Conservation (phyloP, 2,329 filamentous ascomycete species). For the Diaporthe longicolla region DNA sequence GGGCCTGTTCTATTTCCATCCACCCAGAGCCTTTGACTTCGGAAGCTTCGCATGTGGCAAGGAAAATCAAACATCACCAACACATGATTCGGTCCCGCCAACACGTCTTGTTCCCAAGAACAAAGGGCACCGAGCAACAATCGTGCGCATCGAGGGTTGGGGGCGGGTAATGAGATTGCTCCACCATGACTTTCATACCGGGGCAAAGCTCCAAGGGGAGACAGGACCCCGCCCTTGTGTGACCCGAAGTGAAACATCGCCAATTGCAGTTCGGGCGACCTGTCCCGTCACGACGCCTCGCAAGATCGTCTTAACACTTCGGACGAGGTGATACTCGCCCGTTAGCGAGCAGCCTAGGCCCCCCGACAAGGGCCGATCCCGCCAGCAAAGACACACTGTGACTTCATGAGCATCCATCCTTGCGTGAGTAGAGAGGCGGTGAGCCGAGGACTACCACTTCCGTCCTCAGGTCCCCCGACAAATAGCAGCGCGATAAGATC, state of each 20-base stretch:
- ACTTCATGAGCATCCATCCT: conserved; percentile 5
- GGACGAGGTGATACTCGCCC: conserved; percentile 32
- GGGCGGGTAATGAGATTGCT: conserved; percentile 20
- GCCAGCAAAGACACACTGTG: conserved; percentile 17
- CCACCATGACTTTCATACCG: conserved; percentile 20
- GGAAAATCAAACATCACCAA: neutral
- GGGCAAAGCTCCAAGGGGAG: conserved; percentile 34
- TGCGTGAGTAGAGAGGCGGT: conserved; percentile 4
- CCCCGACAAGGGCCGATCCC: conserved; percentile 5
- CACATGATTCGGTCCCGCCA: conserved; percentile 1
- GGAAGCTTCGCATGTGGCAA: neutral
- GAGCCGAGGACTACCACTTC: neutral
- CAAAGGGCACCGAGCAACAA: conserved; percentile 18
- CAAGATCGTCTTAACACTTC: conserved; percentile 36
- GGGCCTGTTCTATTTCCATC: conserved; percentile 37
- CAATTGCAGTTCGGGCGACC: conserved; percentile 39
- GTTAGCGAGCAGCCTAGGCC: conserved; percentile 24
- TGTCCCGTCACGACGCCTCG: conserved; percentile 29
- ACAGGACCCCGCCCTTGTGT: conserved; percentile 41
- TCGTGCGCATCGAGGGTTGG: conserved; percentile 12
- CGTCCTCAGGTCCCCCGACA: conserved; percentile 1
- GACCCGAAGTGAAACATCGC: conserved; percentile 42
- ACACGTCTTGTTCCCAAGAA: conserved; percentile 9
- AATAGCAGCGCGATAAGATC: neutral
- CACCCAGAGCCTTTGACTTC: neutral